A percentile compares a stretch with the other conserved stretches of the same genome.
Conservation (phyloP, 352 stramenopile species). For the Pythium dissimile region DNA sequence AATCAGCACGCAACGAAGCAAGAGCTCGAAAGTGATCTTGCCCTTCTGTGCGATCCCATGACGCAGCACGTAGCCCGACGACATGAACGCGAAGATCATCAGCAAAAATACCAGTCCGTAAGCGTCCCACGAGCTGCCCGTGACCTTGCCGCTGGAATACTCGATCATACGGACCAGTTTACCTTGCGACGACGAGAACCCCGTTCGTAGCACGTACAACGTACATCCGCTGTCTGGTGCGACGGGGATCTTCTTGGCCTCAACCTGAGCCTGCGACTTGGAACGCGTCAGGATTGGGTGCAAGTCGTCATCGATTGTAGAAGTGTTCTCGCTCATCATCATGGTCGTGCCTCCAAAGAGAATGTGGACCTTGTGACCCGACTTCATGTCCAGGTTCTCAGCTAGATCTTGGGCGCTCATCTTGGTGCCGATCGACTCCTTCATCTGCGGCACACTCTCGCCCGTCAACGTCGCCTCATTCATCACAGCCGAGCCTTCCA, state of each 20-base stretch:
- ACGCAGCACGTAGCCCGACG: slow-evolving; percentile 92
- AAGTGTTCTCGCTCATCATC: slow-evolving; percentile 74
- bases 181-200: slow-evolving; percentile 97
- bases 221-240: slow-evolving; percentile 91
- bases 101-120: slow-evolving; percentile 95
- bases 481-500: slow-evolving; percentile 94
- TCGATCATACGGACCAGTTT: slow-evolving; percentile 98
- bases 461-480: slow-evolving; percentile 99
- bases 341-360: slow-evolving; percentile 93
- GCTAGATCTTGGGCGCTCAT: slow-evolving; percentile 72
- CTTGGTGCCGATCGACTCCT: slow-evolving; percentile 88
- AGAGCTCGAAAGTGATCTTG: slow-evolving; percentile 95
- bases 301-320: slow-evolving; percentile 7
- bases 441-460: slow-evolving; percentile 98
- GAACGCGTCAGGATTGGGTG: slow-evolving; percentile 18
- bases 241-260: slow-evolving; percentile 48
- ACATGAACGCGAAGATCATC: slow-evolving; percentile 95
- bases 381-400: slow-evolving; percentile 83
- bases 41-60: slow-evolving; percentile 84
- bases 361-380: slow-evolving; percentile 85
- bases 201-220: slow-evolving; percentile 94
- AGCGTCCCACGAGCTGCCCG: slow-evolving; percentile 93
- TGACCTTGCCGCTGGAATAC: slow-evolving; percentile 96
- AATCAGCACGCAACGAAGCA: slow-evolving; percentile 98
- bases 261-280: slow-evolving; percentile 16